Base-by-base conservation (phyloP, 352 stramenopile species). In the Globisporangium solare region DNA sequence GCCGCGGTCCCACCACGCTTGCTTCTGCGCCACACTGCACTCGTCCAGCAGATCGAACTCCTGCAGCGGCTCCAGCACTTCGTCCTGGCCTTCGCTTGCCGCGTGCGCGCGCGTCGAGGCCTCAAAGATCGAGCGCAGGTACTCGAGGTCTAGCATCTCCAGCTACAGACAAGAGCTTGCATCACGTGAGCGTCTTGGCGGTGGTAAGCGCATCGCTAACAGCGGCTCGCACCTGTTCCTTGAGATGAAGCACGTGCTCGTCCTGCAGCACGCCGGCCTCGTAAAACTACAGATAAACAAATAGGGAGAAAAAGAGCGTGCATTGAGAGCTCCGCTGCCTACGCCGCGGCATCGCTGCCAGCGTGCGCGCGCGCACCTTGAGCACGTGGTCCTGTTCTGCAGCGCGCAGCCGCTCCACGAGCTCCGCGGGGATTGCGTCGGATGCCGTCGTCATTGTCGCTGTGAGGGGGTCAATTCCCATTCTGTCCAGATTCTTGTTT, bases 311-410 rank as follows among this genome's bases (percentile, higher is more conserved):
- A n/a, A n/a, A n/a, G n/a, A n/a, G n/a, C n/a, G 27, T 6, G 27
- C 27, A 35, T 35, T 10, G 7, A 35, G 27, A 35, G 27, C 6
- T 35, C 27, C 6, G 10, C 10, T 8, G 5, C 27, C 27, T 35
- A 35, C 7, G 4, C 5, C 27, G 10, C 10, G 7, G 10, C 5
- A 13, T n/a, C 14, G 20, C 31, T 13, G 27, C 13, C 22, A 10
- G 51, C 13, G 39, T 49, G 18, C 43, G 6, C 42, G 13, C 14
- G 13, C 52, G 13, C 45, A 76, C 83, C 75, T 89, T 82, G 31
- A 93, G 74, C 12, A 93, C 71, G 45, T 93, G 83, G 47, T 73
- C 74, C 62, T 93, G 83, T 31, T 77, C 59, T 41, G 79, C 77
- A 10, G 60, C 60, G 48, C 60, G 64, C 15, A 78, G 66, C 31